A percentile compares a stretch with the other conserved stretches of the same genome.
Conservation (phyloP, 306 rosid species). For the Quercus agrifolia region DNA sequence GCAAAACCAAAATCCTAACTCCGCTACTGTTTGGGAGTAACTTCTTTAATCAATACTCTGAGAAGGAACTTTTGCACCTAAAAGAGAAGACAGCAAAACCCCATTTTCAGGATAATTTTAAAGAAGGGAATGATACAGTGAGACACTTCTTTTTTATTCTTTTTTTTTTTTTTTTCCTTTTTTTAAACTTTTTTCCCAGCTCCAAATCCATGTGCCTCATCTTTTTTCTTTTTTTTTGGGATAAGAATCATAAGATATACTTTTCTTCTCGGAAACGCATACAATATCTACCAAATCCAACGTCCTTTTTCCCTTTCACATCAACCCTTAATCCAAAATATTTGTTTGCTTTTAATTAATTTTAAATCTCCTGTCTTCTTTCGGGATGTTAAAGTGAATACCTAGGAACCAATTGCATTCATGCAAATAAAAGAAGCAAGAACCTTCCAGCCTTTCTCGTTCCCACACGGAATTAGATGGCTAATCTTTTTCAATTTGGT, state of each 20-base stretch:
- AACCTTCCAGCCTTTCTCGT: background rate
- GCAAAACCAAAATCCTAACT: too few relatives aligned
- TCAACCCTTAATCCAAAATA: background rate
- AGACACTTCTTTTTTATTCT: background rate
- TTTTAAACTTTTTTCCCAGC: background rate
- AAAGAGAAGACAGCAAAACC: background rate
- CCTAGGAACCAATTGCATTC: background rate
- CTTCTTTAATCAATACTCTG: too few relatives aligned
- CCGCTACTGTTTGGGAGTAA: too few relatives aligned
- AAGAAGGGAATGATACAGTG: background rate
- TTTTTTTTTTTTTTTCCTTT: background rate
- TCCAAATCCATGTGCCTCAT: background rate
- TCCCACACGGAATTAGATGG: too few relatives aligned
- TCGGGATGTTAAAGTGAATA: background rate
- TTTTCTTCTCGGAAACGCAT: background rate
- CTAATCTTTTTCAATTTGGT: too few relatives aligned
- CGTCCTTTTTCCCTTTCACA: background rate
- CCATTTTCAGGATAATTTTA: background rate
- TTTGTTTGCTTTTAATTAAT: background rate
- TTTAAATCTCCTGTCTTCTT: background rate
- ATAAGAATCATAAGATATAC: background rate
- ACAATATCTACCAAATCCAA: background rate
- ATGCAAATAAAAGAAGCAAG: background rate
- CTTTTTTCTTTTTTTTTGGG: background rate
- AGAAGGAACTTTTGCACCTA: background rate